A percentile compares a stretch with the other conserved stretches of the same genome.
These are phyloP conservation scores for Phoma sp. DNA, from an alignment of 2,329 filamentous ascomycete species.

Conservation along the genomic window DNA sequence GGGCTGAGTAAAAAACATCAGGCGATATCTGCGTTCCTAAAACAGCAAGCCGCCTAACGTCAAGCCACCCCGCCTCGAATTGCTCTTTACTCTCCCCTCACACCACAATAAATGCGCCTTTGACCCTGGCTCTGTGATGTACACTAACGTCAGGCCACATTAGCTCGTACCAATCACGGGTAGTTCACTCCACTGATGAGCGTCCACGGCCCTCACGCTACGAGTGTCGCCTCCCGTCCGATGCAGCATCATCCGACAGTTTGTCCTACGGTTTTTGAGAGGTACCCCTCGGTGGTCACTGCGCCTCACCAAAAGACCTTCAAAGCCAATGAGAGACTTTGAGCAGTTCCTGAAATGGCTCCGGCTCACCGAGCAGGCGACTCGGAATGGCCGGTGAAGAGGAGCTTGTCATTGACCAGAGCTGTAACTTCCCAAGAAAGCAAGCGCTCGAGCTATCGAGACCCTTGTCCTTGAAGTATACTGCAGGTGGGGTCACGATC, in stretches of 20 bases:
- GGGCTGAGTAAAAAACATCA: slow-evolving; percentile 26
- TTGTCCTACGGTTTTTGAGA: slow-evolving; percentile 21
- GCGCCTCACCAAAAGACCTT: slow-evolving; percentile 11
- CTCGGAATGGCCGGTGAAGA: slow-evolving; percentile 29
- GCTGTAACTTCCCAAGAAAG: slow-evolving; percentile 18
- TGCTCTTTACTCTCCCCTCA: slow-evolving; percentile 29
- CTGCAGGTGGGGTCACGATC: slow-evolving; percentile 22
- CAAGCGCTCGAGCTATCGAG: slow-evolving; percentile 17
- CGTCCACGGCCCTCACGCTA: slow-evolving; percentile 25
- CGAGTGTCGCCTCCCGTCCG: slow-evolving; percentile 34
- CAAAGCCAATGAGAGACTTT: slow-evolving; percentile 21
- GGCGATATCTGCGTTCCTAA: slow-evolving; percentile 28
- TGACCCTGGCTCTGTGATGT: slow-evolving; percentile 21
- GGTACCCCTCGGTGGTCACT: slow-evolving; percentile 35
- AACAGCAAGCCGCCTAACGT: slow-evolving; percentile 23
- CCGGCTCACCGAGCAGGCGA: slow-evolving; percentile 36
- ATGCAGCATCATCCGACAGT: slow-evolving; percentile 44
- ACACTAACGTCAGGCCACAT: slow-evolving; percentile 28
- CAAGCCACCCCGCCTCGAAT: slow-evolving; percentile 28
- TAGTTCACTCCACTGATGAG: slow-evolving; percentile 17
- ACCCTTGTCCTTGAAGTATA: slow-evolving; percentile 14
- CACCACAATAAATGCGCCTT: slow-evolving; percentile 26
- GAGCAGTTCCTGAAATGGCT: slow-evolving; percentile 3
- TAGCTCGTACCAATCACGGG: slow-evolving; percentile 14
- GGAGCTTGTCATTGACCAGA: slow-evolving; percentile 23